These are phyloP conservation scores for Chrysoporthe austroafricana DNA, from an alignment of 2,329 filamentous ascomycete species.

Conservation along the genomic window DNA sequence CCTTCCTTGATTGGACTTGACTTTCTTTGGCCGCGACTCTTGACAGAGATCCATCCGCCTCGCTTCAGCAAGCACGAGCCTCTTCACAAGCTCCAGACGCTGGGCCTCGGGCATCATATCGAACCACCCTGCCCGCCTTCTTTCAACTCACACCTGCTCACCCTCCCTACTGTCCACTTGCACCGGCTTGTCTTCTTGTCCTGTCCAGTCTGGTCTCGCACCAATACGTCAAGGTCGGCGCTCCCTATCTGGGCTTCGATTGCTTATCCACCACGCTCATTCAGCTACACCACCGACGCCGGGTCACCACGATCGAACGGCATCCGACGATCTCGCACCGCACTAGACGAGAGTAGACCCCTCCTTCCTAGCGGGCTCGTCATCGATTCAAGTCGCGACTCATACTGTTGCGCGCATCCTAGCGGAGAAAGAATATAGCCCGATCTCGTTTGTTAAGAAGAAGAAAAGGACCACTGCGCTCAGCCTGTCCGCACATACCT, in stretches of 20 bases:
- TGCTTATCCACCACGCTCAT: slow-evolving; percentile 22
- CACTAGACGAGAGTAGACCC: slow-evolving; percentile 4
- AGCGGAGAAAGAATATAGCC: slow-evolving; percentile 9
- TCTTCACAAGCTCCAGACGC: slow-evolving; percentile 12
- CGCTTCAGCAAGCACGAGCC: slow-evolving; percentile 22
- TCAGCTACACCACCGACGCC: slow-evolving; percentile 17
- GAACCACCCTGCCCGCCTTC: slow-evolving; percentile 27
- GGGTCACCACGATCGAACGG: slow-evolving; percentile 17
- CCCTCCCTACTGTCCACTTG: not conserved
- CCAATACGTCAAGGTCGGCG: slow-evolving; percentile 33
- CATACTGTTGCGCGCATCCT: not conserved
- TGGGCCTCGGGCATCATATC: slow-evolving; percentile 17
- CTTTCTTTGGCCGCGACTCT: slow-evolving; percentile 20
- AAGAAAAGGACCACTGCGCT: slow-evolving; percentile 6
- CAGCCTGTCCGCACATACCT: slow-evolving; percentile 10
- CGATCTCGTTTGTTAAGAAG: slow-evolving; percentile 18
- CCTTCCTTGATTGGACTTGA: slow-evolving; percentile 14
- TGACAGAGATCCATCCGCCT: slow-evolving; percentile 11
- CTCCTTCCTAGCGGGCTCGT: not conserved
- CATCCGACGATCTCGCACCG: slow-evolving; percentile 5
- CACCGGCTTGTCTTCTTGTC: slow-evolving; percentile 1
- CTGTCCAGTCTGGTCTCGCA: slow-evolving; percentile 29
- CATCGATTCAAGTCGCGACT: not conserved
- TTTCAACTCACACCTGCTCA: not conserved
- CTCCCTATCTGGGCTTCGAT: slow-evolving; percentile 40